Evolutionary conservation across 179 eudicot genomes (phyloP).

Genomic region (Silene coronaria): DNA sequence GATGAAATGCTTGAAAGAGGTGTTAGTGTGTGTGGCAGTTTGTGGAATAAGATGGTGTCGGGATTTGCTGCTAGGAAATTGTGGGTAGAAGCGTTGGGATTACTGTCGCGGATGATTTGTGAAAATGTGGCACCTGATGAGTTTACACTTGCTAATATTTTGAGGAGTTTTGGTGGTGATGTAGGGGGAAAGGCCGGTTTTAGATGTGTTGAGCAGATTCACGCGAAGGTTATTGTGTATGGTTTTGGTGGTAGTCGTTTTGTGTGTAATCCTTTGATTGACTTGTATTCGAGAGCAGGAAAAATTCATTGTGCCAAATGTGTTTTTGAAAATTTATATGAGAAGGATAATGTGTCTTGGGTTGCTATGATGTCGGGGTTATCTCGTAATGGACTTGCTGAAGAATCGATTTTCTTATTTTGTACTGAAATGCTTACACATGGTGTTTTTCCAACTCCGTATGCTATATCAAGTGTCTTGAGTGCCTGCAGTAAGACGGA

Average conservation of each 20-base stretch:
- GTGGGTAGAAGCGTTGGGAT: slow-evolving; percentile 29
- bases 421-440: slow-evolving; percentile 52
- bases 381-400: slow-evolving; percentile 56
- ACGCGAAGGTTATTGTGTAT: slow-evolving; percentile 48
- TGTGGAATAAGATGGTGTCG: slow-evolving; percentile 46
- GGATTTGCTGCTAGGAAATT: slow-evolving; percentile 32
- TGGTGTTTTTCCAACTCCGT: slow-evolving; percentile 69
- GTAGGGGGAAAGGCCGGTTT: slow-evolving; percentile 26
- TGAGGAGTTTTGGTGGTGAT: slow-evolving; percentile 49
- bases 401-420: slow-evolving; percentile 51
- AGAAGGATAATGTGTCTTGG: slow-evolving; percentile 75
- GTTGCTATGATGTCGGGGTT: slow-evolving; percentile 88
- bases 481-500: slow-evolving; percentile 74
- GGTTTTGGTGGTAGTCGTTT: slow-evolving; percentile 48
- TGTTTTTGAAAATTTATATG: slow-evolving; percentile 42
- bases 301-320: slow-evolving; percentile 43
- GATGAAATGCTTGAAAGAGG: slow-evolving; percentile 46
- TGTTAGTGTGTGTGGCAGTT: slow-evolving; percentile 19
- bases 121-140: slow-evolving; percentile 51
- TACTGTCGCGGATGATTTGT: slow-evolving; percentile 41
- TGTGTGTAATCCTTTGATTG: slow-evolving; percentile 71
- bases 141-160: slow-evolving; percentile 44
- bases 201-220: slow-evolving; percentile 51
- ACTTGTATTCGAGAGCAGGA: slow-evolving; percentile 61
- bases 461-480: slow-evolving; percentile 67